phyloP scores from a whole-genome alignment of 306 rosid genomes.

The Malus sieversii region DNA sequence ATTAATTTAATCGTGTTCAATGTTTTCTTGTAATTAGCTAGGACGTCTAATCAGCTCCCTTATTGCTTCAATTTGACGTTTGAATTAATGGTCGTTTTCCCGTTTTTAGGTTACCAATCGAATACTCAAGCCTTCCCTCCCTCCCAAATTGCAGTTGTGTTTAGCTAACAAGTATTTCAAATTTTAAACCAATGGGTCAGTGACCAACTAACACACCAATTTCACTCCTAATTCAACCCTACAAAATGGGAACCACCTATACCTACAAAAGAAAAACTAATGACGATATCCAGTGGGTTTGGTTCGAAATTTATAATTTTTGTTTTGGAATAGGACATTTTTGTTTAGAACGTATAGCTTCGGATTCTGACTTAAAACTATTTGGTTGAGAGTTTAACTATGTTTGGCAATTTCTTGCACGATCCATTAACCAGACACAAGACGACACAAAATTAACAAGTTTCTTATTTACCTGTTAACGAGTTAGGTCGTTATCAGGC shows the following conservation, averaged over 20 bases:
- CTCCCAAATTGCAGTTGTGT: not conserved
- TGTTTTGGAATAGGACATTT: too few species aligned
- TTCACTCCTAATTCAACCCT: not conserved
- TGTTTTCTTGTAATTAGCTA: not conserved
- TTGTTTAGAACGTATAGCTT: too few species aligned
- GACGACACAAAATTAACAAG: too few species aligned
- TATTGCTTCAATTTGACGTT: not conserved
- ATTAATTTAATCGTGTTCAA: not conserved
- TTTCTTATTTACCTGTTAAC: too few species aligned
- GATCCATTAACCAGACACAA: fast-evolving
- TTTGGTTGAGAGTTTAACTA: not conserved
- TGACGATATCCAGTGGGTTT: not conserved
- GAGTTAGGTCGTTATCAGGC: fast-evolving
- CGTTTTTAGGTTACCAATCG: not conserved
- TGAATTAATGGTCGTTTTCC: not conserved
- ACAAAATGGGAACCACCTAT: not conserved
- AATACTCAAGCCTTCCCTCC: not conserved
- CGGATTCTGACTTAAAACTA: not conserved
- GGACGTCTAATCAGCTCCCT: not conserved
- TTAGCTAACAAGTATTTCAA: not conserved
- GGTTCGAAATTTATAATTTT: too few species aligned
- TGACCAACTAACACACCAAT: not conserved
- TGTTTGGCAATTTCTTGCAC: too few species aligned
- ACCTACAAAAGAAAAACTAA: not conserved
- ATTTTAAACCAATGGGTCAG: not conserved